Percentiles rank a stretch among this genome's conserved stretches.
These are phyloP conservation scores for Leptoxyphium fumago DNA, from an alignment of 2,329 filamentous ascomycete species.

Conservation along the genomic window DNA sequence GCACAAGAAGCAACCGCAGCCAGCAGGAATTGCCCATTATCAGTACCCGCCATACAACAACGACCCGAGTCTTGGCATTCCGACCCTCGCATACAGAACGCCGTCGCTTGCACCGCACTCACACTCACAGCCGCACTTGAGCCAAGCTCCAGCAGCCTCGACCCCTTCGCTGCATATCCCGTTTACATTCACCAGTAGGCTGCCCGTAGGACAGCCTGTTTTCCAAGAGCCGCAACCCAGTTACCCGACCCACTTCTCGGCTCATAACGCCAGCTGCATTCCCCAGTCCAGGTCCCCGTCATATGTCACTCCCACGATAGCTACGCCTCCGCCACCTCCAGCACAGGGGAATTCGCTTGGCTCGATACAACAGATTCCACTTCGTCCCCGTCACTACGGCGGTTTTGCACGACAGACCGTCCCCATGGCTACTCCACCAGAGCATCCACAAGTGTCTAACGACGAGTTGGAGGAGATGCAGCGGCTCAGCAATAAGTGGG, in stretches of 20 bases:
- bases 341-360: conserved; percentile 1
- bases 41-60: conserved; percentile 2
- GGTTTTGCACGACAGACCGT: conserved; percentile 4
- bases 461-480: conserved; percentile 48
- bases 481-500: conserved; percentile 45
- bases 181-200: background rate
- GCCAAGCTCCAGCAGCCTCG: background rate
- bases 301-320: background rate
- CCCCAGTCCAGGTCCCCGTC: background rate
- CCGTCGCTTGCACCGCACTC: background rate
- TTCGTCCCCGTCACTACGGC: conserved; percentile 11
- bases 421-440: conserved; percentile 19
- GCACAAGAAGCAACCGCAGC: conserved; percentile 2
- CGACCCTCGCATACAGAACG: conserved; percentile 1
- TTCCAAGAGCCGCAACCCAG: background rate
- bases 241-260: background rate
- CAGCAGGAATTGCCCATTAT: background rate
- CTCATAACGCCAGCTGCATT: background rate
- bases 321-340: background rate
- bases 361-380: conserved; percentile 5
- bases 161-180: background rate
- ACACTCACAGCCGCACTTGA: too few relatives aligned
- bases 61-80: background rate
- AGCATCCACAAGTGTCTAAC: conserved; percentile 23
- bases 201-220: background rate